Conservation (phyloP, 2,329 filamentous ascomycete species). For the Pseudogymnoascus pannorum region DNA sequence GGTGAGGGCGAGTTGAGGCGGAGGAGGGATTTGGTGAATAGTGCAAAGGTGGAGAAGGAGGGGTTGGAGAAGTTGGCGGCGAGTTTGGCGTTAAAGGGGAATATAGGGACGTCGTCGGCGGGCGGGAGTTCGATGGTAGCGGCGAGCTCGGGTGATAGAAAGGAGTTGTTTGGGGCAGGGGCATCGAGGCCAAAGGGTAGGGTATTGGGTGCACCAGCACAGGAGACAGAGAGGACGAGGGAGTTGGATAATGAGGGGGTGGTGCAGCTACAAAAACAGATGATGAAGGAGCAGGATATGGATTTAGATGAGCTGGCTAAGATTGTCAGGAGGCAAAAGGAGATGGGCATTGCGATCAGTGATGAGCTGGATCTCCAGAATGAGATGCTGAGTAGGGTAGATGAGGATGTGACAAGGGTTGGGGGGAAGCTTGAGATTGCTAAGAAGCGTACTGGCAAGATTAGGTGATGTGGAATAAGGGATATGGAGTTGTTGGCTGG, state of each 20-base stretch:
- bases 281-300: slow-evolving; percentile 68
- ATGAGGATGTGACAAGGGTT: slow-evolving; percentile 59
- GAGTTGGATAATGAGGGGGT: slow-evolving; percentile 72
- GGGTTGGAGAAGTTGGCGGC: slow-evolving; percentile 67
- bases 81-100: slow-evolving; percentile 42
- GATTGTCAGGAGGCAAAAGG: slow-evolving; percentile 64
- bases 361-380: slow-evolving; percentile 67
- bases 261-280: slow-evolving; percentile 63
- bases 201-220: slow-evolving; percentile 63
- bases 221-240: slow-evolving; percentile 69
- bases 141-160: slow-evolving; percentile 33
- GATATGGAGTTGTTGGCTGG: neutral
- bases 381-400: slow-evolving; percentile 59
- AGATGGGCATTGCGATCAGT: slow-evolving; percentile 71
- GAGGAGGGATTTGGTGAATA: slow-evolving; percentile 60
- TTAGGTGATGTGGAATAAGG: slow-evolving; percentile 29
- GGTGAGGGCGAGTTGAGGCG: slow-evolving; percentile 70
- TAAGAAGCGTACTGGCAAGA: slow-evolving; percentile 64
- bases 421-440: slow-evolving; percentile 64
- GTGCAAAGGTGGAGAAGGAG: slow-evolving; percentile 66
- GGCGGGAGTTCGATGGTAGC: slow-evolving; percentile 25
- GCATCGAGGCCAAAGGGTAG: slow-evolving; percentile 43
- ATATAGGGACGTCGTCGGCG: slow-evolving; percentile 20
- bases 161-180: slow-evolving; percentile 39
- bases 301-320: slow-evolving; percentile 61